Percentiles rank a stretch among this genome's conserved stretches.
These are phyloP conservation scores for Marchantia polymorpha DNA, from an alignment of 225 moss, liverwort and hornwort genomes.

Conservation along the genomic window DNA sequence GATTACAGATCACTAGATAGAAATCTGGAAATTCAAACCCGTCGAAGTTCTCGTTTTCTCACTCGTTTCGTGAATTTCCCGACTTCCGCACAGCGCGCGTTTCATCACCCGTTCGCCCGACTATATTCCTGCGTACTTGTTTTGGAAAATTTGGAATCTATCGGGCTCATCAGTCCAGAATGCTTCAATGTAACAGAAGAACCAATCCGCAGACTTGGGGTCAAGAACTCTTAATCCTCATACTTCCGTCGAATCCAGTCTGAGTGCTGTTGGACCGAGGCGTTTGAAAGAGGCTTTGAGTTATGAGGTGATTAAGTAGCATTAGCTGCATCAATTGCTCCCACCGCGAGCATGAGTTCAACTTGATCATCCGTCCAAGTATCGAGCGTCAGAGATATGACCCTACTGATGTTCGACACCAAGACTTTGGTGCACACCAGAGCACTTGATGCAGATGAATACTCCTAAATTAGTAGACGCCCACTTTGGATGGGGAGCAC, in stretches of 20 bases:
- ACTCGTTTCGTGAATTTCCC: no score
- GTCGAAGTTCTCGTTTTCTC: no score
- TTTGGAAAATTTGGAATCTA: no score
- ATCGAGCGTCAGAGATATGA: no score
- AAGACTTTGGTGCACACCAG: conserved; percentile 90
- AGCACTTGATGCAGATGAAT: conserved; percentile 93
- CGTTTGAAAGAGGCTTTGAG: conserved; percentile 80
- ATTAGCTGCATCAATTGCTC: conserved; percentile 82
- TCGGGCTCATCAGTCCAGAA: no score
- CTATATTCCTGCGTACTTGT: no score
- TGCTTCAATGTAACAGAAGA: no score
- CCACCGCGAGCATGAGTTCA: conserved; percentile 72
- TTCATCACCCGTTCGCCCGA: background rate
- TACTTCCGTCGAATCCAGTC: conserved; percentile 93
- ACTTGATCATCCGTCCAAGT: conserved; percentile 79
- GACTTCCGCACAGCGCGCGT: no score
- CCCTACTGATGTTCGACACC: conserved; percentile 50
- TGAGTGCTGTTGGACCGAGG: conserved; percentile 64
- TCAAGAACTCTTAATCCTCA: conserved; percentile 87
- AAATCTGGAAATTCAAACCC: no score
- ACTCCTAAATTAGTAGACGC: conserved; percentile 90
- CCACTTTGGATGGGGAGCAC: conserved; percentile 82
- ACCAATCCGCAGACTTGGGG: conserved; percentile 61
- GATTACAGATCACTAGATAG: no score
- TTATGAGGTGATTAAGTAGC: no score